A percentile compares a stretch with the other conserved stretches of the same genome.
Evolutionary conservation across 805 yeast genomes (phyloP).

Genomic region (Dipodascus geniculatus): DNA sequence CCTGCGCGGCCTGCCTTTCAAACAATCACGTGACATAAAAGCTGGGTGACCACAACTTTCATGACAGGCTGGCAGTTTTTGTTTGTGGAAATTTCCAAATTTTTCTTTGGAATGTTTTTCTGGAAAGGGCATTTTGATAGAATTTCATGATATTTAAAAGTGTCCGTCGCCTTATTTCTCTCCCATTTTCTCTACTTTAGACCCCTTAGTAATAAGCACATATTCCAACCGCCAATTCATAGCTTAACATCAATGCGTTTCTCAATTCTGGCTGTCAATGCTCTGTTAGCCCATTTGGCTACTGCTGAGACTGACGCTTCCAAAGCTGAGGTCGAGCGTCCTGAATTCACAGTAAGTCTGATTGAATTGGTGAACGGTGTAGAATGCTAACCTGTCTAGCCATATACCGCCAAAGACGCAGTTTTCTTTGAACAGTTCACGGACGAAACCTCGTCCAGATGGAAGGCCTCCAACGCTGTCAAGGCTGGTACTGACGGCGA

Average conservation of each 20-base stretch:
- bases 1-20: no score
- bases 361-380: background rate
- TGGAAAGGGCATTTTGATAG: background rate
- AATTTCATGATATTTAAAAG: background rate
- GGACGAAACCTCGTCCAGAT: slow-evolving; percentile 28
- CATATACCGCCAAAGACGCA: slow-evolving; percentile 23
- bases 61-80: slow-evolving; percentile 1
- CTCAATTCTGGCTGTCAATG: background rate
- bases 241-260: background rate
- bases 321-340: slow-evolving; percentile 2
- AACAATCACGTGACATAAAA: no score
- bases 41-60: background rate
- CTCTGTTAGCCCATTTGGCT: background rate
- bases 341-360: slow-evolving; percentile 2
- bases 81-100: background rate
- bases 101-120: background rate
- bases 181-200: no score
- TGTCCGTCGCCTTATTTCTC: background rate
- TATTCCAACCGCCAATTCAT: no score
- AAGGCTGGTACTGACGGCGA: slow-evolving; percentile 37
- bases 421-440: slow-evolving; percentile 60
- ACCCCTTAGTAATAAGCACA: no score
- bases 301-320: slow-evolving; percentile 3
- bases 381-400: background rate
- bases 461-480: slow-evolving; percentile 47